Conservation (phyloP, 2,329 filamentous ascomycete genomes). For the Aspergillus ustus region DNA sequence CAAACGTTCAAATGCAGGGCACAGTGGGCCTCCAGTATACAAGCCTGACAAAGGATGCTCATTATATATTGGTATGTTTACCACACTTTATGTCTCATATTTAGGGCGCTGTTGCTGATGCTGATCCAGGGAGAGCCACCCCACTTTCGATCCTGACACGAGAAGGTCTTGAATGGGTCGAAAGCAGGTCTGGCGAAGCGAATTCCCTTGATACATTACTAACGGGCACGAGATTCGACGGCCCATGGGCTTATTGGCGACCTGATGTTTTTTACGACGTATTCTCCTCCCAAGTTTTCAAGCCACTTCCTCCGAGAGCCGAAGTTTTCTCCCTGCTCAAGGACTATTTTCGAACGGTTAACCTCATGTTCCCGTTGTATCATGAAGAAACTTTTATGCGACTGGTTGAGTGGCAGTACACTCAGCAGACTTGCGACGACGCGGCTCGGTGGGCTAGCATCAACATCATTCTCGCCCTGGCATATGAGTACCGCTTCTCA, state of each 20-base stretch:
- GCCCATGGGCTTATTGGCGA: slow-evolving; percentile 93
- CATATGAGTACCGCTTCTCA: slow-evolving; percentile 87
- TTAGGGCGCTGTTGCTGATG: background rate
- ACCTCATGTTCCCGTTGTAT: slow-evolving; percentile 94
- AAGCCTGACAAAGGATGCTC: slow-evolving; percentile 88
- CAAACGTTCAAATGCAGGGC: slow-evolving; percentile 45
- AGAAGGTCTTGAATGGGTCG: slow-evolving; percentile 96
- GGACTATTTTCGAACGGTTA: slow-evolving; percentile 96
- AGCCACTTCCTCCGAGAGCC: slow-evolving; percentile 77
- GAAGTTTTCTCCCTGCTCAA: slow-evolving; percentile 83
- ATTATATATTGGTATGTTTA: slow-evolving; percentile 68
- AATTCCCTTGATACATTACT: slow-evolving; percentile 89
- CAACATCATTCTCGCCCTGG: slow-evolving; percentile 86
- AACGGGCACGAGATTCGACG: slow-evolving; percentile 78
- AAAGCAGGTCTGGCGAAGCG: slow-evolving; percentile 88
- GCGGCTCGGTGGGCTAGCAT: slow-evolving; percentile 97
- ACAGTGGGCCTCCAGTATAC: slow-evolving; percentile 71
- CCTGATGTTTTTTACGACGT: slow-evolving; percentile 93
- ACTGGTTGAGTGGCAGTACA: slow-evolving; percentile 90
- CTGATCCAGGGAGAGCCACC: slow-evolving; percentile 74
- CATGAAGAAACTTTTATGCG: slow-evolving; percentile 97
- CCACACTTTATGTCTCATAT: background rate
- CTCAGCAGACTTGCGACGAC: slow-evolving; percentile 84
- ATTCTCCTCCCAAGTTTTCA: slow-evolving; percentile 81
- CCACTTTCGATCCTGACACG: slow-evolving; percentile 96